Percentiles rank a stretch among this genome's conserved stretches.
phyloP scores from a whole-genome alignment of 164 flowering plant species.

The Platanus orientalis region DNA sequence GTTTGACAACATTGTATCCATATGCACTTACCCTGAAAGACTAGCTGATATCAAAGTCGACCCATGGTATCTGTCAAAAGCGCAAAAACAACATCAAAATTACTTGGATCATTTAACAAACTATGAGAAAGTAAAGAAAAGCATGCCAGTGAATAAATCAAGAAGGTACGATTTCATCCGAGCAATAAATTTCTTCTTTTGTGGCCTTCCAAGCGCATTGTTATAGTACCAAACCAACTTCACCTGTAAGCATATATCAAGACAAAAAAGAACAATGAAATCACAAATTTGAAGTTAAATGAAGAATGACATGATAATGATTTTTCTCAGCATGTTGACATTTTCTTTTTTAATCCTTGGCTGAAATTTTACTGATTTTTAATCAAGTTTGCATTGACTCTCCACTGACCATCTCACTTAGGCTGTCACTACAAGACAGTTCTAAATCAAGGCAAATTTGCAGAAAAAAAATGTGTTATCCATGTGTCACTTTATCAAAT shows the following conservation, averaged over 20 bases:
- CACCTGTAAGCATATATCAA: constrained; percentile 47
- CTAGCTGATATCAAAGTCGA: constrained; percentile 93
- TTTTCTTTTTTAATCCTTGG: not conserved
- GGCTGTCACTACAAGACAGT: no score
- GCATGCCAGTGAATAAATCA: constrained; percentile 1
- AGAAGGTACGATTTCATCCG: constrained; percentile 70
- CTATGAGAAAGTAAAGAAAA: not conserved
- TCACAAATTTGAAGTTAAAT: not conserved
- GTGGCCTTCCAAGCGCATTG: constrained; percentile 94
- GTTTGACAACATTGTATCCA: not conserved
- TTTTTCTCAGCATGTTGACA: not conserved
- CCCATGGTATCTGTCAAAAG: constrained; percentile 82
- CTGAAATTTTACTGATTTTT: not conserved
- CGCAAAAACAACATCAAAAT: constrained; percentile 12
- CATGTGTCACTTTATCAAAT: not conserved
- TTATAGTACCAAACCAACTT: constrained; percentile 98
- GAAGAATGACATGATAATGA: not conserved
- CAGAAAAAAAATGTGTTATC: not conserved
- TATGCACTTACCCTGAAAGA: constrained; percentile 72
- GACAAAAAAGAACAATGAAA: not conserved
- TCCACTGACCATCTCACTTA: no score
- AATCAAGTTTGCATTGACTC: not conserved
- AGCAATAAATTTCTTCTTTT: constrained; percentile 93
- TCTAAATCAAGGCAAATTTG: not conserved
- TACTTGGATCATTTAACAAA: constrained; percentile 1